phyloP scores from a whole-genome alignment of 2,329 filamentous ascomycete species.

The Fusarium cyanostomum region DNA sequence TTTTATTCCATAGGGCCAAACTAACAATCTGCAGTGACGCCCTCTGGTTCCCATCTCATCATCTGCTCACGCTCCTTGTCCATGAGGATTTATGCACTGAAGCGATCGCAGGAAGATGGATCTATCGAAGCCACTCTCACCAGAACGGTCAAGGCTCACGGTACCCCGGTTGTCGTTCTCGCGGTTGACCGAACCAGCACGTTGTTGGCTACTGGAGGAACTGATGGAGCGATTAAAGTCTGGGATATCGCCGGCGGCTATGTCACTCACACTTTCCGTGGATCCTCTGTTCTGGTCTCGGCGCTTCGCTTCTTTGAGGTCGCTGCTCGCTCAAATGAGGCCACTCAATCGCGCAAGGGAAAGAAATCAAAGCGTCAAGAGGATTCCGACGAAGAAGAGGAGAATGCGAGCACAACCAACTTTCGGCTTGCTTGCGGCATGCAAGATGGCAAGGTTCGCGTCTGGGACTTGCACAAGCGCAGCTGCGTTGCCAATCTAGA shows the following conservation, averaged over 20 bases:
- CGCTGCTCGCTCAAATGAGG: conserved; percentile 54
- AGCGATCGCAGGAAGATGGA: conserved; percentile 64
- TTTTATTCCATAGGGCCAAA: neutral
- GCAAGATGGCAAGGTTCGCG: conserved; percentile 89
- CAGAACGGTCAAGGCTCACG: conserved; percentile 87
- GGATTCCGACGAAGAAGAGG: conserved; percentile 53
- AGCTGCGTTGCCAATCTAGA: conserved; percentile 81
- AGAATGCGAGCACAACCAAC: conserved; percentile 57
- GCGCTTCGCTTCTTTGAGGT: conserved; percentile 92
- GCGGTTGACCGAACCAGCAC: conserved; percentile 89
- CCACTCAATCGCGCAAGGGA: conserved; percentile 40
- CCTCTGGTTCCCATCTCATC: conserved; percentile 86
- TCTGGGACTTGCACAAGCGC: conserved; percentile 92
- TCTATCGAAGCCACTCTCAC: conserved; percentile 73
- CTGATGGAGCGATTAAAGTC: conserved; percentile 93
- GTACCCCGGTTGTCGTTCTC: conserved; percentile 86
- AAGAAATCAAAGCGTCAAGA: conserved; percentile 49
- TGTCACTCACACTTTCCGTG: conserved; percentile 93
- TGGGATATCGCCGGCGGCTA: conserved; percentile 95
- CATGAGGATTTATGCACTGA: conserved; percentile 88
- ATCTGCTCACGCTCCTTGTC: conserved; percentile 94
- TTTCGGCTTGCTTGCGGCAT: conserved; percentile 90
- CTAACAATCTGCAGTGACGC: conserved; percentile 71
- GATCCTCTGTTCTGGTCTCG: conserved; percentile 90
- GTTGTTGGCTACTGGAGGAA: conserved; percentile 88